Percentiles rank a stretch among this genome's conserved stretches.
These are phyloP conservation scores for Rhodotorula sp. DNA, from an alignment of 1,284 basidiomycete genomes.

Conservation along the genomic window DNA sequence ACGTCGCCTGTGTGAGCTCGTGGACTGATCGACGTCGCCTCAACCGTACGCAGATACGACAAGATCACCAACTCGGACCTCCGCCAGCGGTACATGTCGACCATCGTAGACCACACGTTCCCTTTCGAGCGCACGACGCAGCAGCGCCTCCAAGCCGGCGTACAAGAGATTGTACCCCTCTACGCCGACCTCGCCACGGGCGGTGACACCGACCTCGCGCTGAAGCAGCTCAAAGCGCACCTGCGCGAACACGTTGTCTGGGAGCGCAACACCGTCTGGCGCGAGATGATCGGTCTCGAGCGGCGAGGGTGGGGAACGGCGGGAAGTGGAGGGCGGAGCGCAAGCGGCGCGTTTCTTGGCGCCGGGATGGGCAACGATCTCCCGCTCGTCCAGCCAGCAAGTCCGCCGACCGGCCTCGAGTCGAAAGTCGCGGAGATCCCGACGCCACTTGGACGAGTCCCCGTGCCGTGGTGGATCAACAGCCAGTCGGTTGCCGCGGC, in stretches of 20 bases:
- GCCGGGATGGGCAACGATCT: conserved; percentile 28
- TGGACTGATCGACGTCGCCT: neutral
- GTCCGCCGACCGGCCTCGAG: conserved; percentile 2
- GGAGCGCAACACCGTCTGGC: conserved; percentile 94
- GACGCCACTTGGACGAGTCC: conserved; percentile 64
- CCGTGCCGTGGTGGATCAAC: conserved; percentile 57
- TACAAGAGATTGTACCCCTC: conserved; percentile 65
- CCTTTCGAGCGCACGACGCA: conserved; percentile 70
- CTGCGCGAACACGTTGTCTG: conserved; percentile 86
- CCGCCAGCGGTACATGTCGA: conserved; percentile 76
- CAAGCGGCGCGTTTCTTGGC: conserved; percentile 49
- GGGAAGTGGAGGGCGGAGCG: conserved; percentile 52
- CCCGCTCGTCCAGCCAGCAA: conserved; percentile 54
- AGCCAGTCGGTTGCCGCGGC: conserved; percentile 62
- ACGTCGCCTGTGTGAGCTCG: neutral
- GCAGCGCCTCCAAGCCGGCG: conserved; percentile 63
- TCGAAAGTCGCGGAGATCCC: conserved; percentile 57
- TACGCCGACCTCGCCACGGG: conserved; percentile 84
- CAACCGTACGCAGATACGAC: conserved; percentile 68
- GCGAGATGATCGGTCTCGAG: conserved; percentile 83
- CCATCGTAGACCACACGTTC: conserved; percentile 64
- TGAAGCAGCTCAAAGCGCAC: conserved; percentile 79
- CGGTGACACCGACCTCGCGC: conserved; percentile 69
- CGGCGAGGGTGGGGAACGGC: conserved; percentile 47
- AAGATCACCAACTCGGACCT: conserved; percentile 86